Evolutionary conservation across 2,329 filamentous ascomycete genomes (phyloP).

Genomic region (Talaromyces sp.): DNA sequence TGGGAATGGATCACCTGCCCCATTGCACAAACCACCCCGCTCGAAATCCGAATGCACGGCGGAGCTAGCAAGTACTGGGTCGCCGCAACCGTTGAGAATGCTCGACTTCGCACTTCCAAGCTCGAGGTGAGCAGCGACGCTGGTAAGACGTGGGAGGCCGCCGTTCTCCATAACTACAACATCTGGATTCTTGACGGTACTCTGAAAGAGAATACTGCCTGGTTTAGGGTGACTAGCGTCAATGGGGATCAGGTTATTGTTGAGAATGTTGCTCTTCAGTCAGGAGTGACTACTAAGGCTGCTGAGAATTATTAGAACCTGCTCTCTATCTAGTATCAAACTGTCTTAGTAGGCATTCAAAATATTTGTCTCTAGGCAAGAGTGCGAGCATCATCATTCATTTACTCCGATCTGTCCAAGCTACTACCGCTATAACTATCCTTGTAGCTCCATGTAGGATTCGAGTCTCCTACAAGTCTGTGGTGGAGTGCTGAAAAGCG

Average conservation of each 20-base stretch:
- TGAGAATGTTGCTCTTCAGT: background rate
- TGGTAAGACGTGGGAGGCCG: background rate
- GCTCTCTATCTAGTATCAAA: background rate
- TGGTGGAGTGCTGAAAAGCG: no score
- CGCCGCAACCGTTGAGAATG: background rate
- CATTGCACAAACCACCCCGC: background rate
- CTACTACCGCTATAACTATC: no score
- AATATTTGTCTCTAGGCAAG: no score
- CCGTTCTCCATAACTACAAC: background rate
- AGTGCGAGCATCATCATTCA: no score
- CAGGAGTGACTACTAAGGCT: background rate
- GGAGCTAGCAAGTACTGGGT: background rate
- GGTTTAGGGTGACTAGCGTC: background rate
- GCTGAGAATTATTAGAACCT: background rate
- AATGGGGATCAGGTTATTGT: background rate
- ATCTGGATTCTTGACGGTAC: background rate
- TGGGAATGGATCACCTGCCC: slow-evolving; percentile 1
- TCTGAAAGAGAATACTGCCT: background rate
- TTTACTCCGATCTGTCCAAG: no score
- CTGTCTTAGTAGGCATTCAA: no score
- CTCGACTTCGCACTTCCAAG: slow-evolving; percentile 1
- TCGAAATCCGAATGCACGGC: background rate
- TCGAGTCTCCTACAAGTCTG: no score
- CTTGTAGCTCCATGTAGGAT: no score
- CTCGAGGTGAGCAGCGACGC: background rate